These are phyloP conservation scores for Flagelloscypha sp. DNA, from an alignment of 768 basidiomycete species.

Conservation along the genomic window DNA sequence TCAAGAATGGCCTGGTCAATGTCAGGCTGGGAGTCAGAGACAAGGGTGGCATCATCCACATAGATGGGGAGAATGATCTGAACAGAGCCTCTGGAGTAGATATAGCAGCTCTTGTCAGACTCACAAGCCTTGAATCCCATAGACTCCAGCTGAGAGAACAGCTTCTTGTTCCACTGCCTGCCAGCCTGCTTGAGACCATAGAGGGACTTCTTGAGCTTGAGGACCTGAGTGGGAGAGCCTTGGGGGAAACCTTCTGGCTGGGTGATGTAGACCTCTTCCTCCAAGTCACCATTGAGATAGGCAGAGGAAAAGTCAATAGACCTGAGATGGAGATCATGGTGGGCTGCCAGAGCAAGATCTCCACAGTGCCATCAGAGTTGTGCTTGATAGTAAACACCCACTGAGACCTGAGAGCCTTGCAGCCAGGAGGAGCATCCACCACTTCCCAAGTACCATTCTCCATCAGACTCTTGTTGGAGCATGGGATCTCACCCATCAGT, in stretches of 20 bases:
- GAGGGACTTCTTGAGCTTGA: constrained; percentile 1
- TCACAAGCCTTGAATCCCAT: constrained; percentile 1
- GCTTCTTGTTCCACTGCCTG: constrained; percentile 13
- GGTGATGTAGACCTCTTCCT: constrained; percentile 15
- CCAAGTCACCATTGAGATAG: constrained; percentile 14
- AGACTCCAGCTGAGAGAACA: constrained; percentile 3
- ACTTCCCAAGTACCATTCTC: constrained; percentile 12
- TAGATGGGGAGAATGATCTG: constrained; percentile 9
- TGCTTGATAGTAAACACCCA: constrained; percentile 23
- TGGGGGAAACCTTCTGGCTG: constrained; percentile 14
- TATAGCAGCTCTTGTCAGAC: constrained; percentile 3
- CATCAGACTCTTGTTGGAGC: too few relatives aligned
- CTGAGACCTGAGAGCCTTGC: constrained; percentile 15
- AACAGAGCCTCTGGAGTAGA: constrained; percentile 9
- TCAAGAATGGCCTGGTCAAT: too few relatives aligned
- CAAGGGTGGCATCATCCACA: too few relatives aligned
- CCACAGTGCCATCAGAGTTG: constrained; percentile 16
- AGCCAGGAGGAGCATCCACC: constrained; percentile 12
- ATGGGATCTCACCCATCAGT: too few relatives aligned
- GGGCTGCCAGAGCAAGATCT: too few relatives aligned
- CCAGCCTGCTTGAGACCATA: constrained; percentile 18
- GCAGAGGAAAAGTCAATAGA: constrained; percentile 12
- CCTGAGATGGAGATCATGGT: too few relatives aligned
- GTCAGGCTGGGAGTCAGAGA: too few relatives aligned
- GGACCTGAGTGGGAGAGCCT: constrained; percentile 4